Evolutionary conservation across 2,329 filamentous ascomycete species (phyloP), one percentile per base, ranked within the genome.

Genomic region (Fusarium dimerum): DNA sequence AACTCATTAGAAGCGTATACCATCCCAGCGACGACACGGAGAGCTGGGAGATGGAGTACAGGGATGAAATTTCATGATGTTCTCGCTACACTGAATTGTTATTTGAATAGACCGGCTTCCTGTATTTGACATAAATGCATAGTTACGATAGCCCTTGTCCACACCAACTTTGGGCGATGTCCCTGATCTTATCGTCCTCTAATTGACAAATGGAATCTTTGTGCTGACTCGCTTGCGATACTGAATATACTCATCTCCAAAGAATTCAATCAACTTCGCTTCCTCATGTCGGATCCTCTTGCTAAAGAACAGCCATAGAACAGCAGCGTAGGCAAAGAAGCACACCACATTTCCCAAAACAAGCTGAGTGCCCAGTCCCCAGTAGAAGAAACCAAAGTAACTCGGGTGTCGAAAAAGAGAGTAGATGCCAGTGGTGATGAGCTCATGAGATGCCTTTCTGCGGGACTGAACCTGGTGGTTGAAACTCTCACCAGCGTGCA

Each of bases 321-420:
- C 88, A 8, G 80, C 70, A 0, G 83, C 73, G 75, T 96, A 97
- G 2, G 74, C 88, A 7, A 86, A 61, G 51, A 95, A 84, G 69
- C 91, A 96, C 2, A 96, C 60, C 9, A 82, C 73, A 72, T 99
- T 99, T 16, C 93, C 93, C 58, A 97, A 78, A 49, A 96, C 84
- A 41, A 97, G 68, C 77, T 99, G 94, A 12, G 92, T 96, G 6
- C 94, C 94, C n/a, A 97, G 67, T 0, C 90, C 91, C 93, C 93
- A 99, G 86, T 92, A 97, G 73, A 96, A 99, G 76, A 97, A 99
- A 4, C 93, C 94, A 76, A 97, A 97, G 73, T 99, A 99, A 53
- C 88, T 89, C 12, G 94, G 94, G 71, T 99, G 94, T 20, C 94
- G 79, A 47, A 95, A 76, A 42, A 81, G 71, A 8, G 77, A 76